phyloP scores from a whole-genome alignment of 2,329 filamentous ascomycete species.

The Fusarium equiseti region DNA sequence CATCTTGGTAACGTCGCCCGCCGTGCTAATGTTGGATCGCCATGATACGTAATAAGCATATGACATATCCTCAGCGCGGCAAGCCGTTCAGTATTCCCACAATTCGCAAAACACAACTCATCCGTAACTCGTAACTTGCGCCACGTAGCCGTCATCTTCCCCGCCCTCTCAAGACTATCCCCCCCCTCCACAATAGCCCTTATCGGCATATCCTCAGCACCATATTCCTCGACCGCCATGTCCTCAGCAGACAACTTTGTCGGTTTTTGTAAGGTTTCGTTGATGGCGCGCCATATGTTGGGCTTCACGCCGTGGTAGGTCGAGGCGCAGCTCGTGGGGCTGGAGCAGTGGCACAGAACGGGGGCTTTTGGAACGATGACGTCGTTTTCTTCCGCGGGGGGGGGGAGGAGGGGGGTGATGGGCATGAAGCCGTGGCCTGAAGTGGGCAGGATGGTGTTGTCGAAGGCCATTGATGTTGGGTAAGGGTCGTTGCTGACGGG shows the following conservation, averaged over 20 bases:
- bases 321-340: conserved; percentile 3
- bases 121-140: conserved; percentile 45
- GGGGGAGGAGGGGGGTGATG: conserved; percentile 3
- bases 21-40: conserved; percentile 40
- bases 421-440: conserved; percentile 5
- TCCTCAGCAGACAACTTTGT: conserved; percentile 34
- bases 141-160: conserved; percentile 47
- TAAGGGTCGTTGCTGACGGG: conserved; percentile 3
- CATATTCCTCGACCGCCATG: conserved; percentile 31
- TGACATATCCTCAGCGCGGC: conserved; percentile 46
- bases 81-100: conserved; percentile 40
- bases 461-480: conserved; percentile 17
- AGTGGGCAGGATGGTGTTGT: conserved; percentile 12
- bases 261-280: conserved; percentile 30
- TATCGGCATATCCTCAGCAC: conserved; percentile 44
- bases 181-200: conserved; percentile 47
- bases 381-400: conserved; percentile 5
- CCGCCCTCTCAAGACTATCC: conserved; percentile 45
- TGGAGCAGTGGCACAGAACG: conserved; percentile 24
- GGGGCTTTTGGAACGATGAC: conserved; percentile 21
- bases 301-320: conserved; percentile 2
- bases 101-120: conserved; percentile 41
- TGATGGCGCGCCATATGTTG: conserved; percentile 48
- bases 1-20: conserved; percentile 43
- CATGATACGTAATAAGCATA: conserved; percentile 45